These are phyloP conservation scores for Thymus quinquecostatus DNA, from an alignment of 257 asterid genomes.

Conservation along the genomic window DNA sequence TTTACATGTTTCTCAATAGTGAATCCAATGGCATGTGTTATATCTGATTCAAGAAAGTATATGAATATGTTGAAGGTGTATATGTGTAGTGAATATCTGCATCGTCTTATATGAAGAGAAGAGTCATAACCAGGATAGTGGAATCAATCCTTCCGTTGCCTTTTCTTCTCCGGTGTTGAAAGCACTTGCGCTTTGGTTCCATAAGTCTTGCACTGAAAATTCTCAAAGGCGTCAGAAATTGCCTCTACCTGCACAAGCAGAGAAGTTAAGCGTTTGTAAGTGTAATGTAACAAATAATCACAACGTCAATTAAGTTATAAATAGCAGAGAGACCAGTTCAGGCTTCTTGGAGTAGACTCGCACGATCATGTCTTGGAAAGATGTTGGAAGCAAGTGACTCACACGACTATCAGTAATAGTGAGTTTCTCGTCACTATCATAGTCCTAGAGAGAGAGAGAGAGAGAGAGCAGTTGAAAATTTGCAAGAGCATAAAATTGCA, in stretches of 20 bases:
- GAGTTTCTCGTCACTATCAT: conserved; percentile 72
- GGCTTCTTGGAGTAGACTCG: conserved; percentile 91
- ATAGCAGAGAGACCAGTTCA: conserved; percentile 67
- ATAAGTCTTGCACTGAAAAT: conserved; percentile 80
- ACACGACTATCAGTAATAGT: conserved; percentile 68
- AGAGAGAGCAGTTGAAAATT: conserved; percentile 10
- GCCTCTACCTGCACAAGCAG: conserved; percentile 60
- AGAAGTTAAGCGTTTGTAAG: neutral
- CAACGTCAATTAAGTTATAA: neutral
- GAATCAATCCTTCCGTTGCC: conserved; percentile 42
- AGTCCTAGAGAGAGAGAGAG: conserved; percentile 55
- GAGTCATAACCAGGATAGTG: neutral
- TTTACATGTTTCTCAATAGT: conserved; percentile 7
- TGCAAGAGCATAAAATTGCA: conserved; percentile 18
- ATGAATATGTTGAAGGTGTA: conserved; percentile 1
- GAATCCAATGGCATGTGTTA: conserved; percentile 13
- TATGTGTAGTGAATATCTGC: neutral
- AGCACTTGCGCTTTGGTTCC: conserved; percentile 85
- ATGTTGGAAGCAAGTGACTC: conserved; percentile 92
- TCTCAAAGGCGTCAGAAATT: conserved; percentile 89
- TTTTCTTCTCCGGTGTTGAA: conserved; percentile 82
- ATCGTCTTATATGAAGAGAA: conserved; percentile 24
- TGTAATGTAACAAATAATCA: neutral
- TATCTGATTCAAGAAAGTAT: conserved; percentile 14
- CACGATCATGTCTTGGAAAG: conserved; percentile 87